Evolutionary conservation across 805 yeast species (phyloP).

Genomic region (Candida hungchunana): DNA sequence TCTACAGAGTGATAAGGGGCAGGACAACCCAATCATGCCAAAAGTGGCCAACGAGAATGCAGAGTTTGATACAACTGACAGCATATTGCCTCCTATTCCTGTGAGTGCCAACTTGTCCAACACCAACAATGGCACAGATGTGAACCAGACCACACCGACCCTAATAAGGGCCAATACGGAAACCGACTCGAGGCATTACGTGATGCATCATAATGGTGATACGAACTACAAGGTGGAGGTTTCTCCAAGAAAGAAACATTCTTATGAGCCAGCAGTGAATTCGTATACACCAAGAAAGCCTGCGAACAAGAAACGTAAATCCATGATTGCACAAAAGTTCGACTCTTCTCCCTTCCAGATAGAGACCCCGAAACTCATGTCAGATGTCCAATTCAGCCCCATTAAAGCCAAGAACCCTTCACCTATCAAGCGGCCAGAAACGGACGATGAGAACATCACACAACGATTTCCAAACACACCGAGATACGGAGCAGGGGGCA

Average conservation of each 20-base stretch:
- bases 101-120: constrained; percentile 22
- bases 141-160: constrained; percentile 26
- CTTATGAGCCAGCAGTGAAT: constrained; percentile 16
- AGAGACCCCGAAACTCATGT: constrained; percentile 25
- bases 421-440: constrained; percentile 9
- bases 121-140: constrained; percentile 24
- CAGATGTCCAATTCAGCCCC: constrained; percentile 26
- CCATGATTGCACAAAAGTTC: constrained; percentile 22
- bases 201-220: constrained; percentile 23
- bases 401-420: constrained; percentile 7
- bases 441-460: constrained; percentile 16
- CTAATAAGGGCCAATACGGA: constrained; percentile 14
- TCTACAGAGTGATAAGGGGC: neutral
- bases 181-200: constrained; percentile 16
- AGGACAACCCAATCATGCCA: constrained; percentile 28
- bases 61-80: constrained; percentile 27
- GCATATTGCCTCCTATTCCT: constrained; percentile 25
- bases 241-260: constrained; percentile 22
- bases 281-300: constrained; percentile 22
- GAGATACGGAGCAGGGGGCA: constrained; percentile 38
- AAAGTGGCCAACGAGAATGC: constrained; percentile 10
- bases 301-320: constrained; percentile 22
- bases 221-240: constrained; percentile 23
- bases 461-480: constrained; percentile 47
- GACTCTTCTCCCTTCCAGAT: constrained; percentile 29